phyloP scores from a whole-genome alignment of 768 basidiomycete genomes.

The Naganishia onofrii region DNA sequence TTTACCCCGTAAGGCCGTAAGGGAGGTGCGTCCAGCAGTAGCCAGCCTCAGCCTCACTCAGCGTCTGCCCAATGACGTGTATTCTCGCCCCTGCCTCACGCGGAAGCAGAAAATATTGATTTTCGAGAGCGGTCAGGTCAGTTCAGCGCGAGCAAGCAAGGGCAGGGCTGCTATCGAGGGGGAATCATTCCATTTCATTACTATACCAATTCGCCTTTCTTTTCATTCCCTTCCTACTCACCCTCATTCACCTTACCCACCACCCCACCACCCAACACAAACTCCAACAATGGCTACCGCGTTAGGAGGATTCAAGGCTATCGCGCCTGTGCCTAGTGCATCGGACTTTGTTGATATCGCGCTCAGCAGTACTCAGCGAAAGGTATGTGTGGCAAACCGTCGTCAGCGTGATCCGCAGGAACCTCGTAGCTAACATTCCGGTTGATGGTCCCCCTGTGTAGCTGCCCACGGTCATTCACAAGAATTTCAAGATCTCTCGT shows the following conservation, averaged over 20 bases:
- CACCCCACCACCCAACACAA: not conserved
- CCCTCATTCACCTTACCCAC: not conserved
- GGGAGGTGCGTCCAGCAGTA: too few species aligned
- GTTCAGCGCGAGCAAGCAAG: not conserved
- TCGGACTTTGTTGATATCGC: conserved; percentile 69
- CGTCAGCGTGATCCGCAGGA: conserved; percentile 1
- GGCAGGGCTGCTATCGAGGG: not conserved
- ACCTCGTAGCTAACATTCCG: not conserved
- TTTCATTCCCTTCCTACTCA: not conserved
- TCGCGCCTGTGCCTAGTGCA: conserved; percentile 97
- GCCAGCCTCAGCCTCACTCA: too few species aligned
- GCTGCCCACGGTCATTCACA: conserved; percentile 73
- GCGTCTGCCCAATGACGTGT: too few species aligned
- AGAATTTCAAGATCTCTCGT: conserved; percentile 99
- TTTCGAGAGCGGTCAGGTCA: conserved; percentile 5
- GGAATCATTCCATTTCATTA: not conserved
- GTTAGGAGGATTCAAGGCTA: conserved; percentile 66
- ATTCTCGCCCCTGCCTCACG: too few species aligned
- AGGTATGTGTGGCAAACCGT: conserved; percentile 51
- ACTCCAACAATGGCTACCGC: conserved; percentile 8
- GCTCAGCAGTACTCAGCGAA: conserved; percentile 30
- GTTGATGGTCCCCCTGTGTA: not conserved
- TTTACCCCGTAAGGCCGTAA: not conserved
- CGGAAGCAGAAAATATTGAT: conserved; percentile 25
- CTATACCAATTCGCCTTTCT: not conserved